phyloP scores from a whole-genome alignment of 306 rosid genomes.

The Cicer judaicum region DNA sequence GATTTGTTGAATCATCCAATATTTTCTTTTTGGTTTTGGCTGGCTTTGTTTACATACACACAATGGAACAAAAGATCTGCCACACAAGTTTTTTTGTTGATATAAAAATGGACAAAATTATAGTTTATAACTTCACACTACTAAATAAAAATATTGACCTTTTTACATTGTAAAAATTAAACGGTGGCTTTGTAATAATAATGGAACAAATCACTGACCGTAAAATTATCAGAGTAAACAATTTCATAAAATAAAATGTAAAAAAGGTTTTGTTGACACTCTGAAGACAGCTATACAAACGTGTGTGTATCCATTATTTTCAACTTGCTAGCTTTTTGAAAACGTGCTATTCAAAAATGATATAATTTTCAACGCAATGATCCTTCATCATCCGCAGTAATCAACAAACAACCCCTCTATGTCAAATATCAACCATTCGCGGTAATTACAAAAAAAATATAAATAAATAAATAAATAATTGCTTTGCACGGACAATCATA shows the following conservation, averaged over 20 bases:
- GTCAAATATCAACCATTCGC: conserved; percentile 4
- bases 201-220: conserved; percentile 10
- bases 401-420: not conserved
- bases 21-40: conserved; percentile 39
- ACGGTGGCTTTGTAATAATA: conserved; percentile 15
- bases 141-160: conserved; percentile 33
- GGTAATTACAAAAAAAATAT: not conserved
- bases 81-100: conserved; percentile 27
- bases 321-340: conserved; percentile 35
- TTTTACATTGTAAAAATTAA: conserved; percentile 4
- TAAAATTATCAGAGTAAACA: not conserved
- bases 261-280: conserved; percentile 11
- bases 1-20: conserved; percentile 31
- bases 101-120: conserved; percentile 39
- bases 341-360: conserved; percentile 6
- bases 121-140: conserved; percentile 19
- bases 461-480: not conserved
- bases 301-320: conserved; percentile 26
- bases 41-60: conserved; percentile 35
- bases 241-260: not conserved
- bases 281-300: conserved; percentile 40
- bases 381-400: conserved; percentile 26
- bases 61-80: conserved; percentile 29
- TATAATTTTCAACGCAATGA: conserved; percentile 29
- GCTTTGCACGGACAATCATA: too few species aligned